phyloP scores from a whole-genome alignment of 805 yeast genomes.

The Sugiyamaella boreocaroliniensis region DNA sequence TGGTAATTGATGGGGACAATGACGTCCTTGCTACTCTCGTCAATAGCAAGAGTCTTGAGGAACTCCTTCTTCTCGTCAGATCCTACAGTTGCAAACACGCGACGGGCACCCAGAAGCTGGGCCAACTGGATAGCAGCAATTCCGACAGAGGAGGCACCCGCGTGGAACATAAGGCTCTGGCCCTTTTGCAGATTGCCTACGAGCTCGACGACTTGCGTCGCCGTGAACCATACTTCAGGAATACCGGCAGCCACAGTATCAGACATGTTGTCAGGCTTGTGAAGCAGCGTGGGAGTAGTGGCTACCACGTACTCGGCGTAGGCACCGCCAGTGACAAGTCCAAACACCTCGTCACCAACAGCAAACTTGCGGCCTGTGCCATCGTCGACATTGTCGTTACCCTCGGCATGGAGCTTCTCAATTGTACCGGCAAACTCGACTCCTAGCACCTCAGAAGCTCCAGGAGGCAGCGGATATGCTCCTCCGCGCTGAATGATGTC shows the following conservation, averaged over 20 bases:
- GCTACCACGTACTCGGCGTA: conserved; percentile 33
- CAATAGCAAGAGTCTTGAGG: conserved; percentile 18
- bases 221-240: conserved; percentile 35
- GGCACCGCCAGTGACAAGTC: conserved; percentile 34
- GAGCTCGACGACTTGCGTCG: conserved; percentile 28
- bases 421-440: conserved; percentile 34
- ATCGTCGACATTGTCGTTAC: neutral
- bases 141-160: conserved; percentile 32
- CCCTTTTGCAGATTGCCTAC: conserved; percentile 28
- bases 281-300: conserved; percentile 21
- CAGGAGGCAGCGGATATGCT: conserved; percentile 28
- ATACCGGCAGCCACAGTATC: conserved; percentile 28
- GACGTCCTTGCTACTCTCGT: conserved; percentile 21
- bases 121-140: conserved; percentile 34
- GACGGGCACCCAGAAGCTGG: conserved; percentile 31
- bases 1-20: conserved; percentile 26
- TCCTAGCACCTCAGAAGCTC: conserved; percentile 30
- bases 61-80: conserved; percentile 23
- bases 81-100: conserved; percentile 31
- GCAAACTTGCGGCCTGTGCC: conserved; percentile 15
- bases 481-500: conserved; percentile 30
- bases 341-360: conserved; percentile 33
- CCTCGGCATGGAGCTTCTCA: conserved; percentile 12
- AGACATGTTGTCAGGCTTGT: conserved; percentile 22
- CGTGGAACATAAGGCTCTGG: conserved; percentile 29